A percentile compares a stretch with the other conserved stretches of the same genome.
phyloP scores from a whole-genome alignment of 441 rosid genomes.

The Metrosideros polymorpha region DNA sequence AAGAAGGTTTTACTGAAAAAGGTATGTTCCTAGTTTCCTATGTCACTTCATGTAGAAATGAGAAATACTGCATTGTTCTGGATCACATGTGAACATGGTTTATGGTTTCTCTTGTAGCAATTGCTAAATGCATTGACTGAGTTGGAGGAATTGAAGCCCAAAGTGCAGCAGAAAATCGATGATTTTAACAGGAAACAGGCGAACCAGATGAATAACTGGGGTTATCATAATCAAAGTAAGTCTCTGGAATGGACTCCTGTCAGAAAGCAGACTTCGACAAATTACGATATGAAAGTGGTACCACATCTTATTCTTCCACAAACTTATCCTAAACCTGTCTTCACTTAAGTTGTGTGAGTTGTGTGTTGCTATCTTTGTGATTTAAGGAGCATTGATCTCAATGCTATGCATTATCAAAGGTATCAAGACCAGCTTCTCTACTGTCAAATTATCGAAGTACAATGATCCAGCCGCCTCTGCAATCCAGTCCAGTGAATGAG shows the following conservation, averaged over 20 bases:
- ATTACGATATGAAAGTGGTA: conserved; percentile 49
- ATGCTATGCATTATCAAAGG: conserved; percentile 22
- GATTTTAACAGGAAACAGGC: conserved; percentile 42
- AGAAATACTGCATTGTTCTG: neutral
- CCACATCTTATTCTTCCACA: conserved; percentile 11
- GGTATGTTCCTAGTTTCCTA: conserved; percentile 19
- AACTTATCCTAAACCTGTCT: neutral
- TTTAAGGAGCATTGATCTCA: neutral
- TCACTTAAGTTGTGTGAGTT: neutral
- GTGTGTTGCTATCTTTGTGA: neutral
- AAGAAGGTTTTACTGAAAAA: conserved; percentile 50
- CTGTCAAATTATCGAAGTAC: conserved; percentile 37
- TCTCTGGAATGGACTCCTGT: conserved; percentile 33
- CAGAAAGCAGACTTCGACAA: conserved; percentile 28
- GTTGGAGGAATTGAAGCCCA: conserved; percentile 82
- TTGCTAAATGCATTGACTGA: conserved; percentile 58
- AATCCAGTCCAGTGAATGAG: conserved; percentile 39
- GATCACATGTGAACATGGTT: conserved; percentile 10
- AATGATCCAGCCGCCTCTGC: conserved; percentile 29
- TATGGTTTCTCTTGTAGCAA: conserved; percentile 36
- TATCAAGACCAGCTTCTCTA: conserved; percentile 27
- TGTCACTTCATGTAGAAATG: neutral
- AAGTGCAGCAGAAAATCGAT: conserved; percentile 50
- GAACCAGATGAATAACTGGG: conserved; percentile 26
- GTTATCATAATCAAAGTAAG: conserved; percentile 23